phyloP scores from a whole-genome alignment of 2,329 filamentous ascomycete species.

The Periconia sp. region DNA sequence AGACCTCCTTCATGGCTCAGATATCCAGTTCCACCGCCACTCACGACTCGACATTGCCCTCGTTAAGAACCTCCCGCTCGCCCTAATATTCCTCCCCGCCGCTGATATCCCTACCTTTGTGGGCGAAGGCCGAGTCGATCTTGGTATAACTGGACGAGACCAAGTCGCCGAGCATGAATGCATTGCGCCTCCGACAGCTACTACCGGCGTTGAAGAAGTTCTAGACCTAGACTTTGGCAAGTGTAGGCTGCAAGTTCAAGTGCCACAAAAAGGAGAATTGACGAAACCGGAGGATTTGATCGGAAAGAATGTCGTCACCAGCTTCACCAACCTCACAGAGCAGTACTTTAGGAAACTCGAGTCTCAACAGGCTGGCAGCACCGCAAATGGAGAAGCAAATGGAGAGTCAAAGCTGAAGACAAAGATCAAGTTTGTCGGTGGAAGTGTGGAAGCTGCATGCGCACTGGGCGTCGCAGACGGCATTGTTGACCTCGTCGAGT shows the following conservation, averaged over 20 bases:
- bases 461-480: slow-evolving; percentile 94
- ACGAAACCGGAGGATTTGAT: slow-evolving; percentile 76
- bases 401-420: slow-evolving; percentile 71
- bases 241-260: slow-evolving; percentile 96
- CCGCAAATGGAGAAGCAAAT: slow-evolving; percentile 38
- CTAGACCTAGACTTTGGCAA: slow-evolving; percentile 88
- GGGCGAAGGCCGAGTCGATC: slow-evolving; percentile 88
- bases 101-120: slow-evolving; percentile 98
- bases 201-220: slow-evolving; percentile 75
- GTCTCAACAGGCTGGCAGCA: slow-evolving; percentile 45
- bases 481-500: slow-evolving; percentile 97
- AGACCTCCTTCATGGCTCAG: slow-evolving; percentile 88
- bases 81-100: slow-evolving; percentile 94
- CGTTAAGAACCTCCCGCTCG: slow-evolving; percentile 94
- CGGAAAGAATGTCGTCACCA: slow-evolving; percentile 93
- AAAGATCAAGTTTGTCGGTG: slow-evolving; percentile 91
- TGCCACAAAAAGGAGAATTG: slow-evolving; percentile 82
- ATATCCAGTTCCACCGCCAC: slow-evolving; percentile 96
- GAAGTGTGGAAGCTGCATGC: slow-evolving; percentile 96
- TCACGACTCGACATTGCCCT: slow-evolving; percentile 95
- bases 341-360: slow-evolving; percentile 87
- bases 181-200: slow-evolving; percentile 53
- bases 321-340: slow-evolving; percentile 84
- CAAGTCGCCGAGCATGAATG: slow-evolving; percentile 91
- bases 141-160: slow-evolving; percentile 94